Evolutionary conservation across 208 protist genomes (phyloP).

Genomic region (Phytomonas francai): DNA sequence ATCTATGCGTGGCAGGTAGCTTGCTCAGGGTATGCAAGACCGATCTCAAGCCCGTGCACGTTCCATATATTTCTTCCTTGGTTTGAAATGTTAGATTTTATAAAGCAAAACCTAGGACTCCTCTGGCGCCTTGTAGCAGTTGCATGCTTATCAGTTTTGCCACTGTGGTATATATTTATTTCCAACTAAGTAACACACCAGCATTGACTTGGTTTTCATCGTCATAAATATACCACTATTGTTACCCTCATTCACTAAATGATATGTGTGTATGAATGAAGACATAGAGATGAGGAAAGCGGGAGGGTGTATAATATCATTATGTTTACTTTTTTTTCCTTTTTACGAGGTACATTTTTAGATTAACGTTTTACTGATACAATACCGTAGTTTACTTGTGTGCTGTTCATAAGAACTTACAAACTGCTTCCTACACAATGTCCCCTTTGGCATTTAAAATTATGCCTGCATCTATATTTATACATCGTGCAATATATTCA

Average conservation of each 20-base stretch:
- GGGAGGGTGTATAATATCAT: not conserved
- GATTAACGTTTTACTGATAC: conserved; percentile 9
- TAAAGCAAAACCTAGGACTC: conserved; percentile 17
- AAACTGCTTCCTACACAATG: not conserved
- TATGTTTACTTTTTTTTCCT: conserved; percentile 4
- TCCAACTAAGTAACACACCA: conserved; percentile 1
- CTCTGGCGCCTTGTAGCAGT: conserved; percentile 17
- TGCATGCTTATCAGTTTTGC: not conserved
- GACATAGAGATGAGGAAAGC: too few relatives aligned
- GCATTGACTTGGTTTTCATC: conserved; percentile 1
- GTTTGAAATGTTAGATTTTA: conserved; percentile 29
- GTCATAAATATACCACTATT: not conserved
- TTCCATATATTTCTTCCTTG: conserved; percentile 40
- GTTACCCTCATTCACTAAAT: not conserved
- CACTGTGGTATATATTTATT: not conserved
- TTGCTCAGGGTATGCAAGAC: conserved; percentile 29
- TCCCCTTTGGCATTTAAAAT: conserved; percentile 4
- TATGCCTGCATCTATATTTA: not conserved
- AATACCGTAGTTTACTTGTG: conserved; percentile 1
- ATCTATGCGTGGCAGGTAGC: conserved; percentile 52
- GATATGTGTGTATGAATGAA: too few relatives aligned
- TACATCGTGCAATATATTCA: not conserved
- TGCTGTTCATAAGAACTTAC: not conserved
- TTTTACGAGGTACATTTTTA: conserved; percentile 3
- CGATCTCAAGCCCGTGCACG: conserved; percentile 23